A percentile compares a stretch with the other conserved stretches of the same genome.
Conservation (phyloP, 2,329 filamentous ascomycete species). For the Camillea tinctor region DNA sequence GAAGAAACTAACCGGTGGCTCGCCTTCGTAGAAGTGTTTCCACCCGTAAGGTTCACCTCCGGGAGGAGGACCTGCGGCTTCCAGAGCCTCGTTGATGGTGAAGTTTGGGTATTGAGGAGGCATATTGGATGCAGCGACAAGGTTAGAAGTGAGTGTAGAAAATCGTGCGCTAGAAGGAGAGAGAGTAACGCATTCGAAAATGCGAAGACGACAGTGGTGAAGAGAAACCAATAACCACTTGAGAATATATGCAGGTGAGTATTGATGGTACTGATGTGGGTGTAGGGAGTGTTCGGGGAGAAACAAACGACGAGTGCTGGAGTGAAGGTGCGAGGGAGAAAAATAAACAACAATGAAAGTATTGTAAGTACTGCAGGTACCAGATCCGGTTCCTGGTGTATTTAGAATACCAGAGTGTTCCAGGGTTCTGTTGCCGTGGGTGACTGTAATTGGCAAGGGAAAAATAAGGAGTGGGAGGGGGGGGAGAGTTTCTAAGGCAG, state of each 20-base stretch:
- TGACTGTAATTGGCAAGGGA: neutral
- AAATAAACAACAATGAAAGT: neutral
- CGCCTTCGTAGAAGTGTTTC: slow-evolving; percentile 9
- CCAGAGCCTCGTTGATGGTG: slow-evolving; percentile 13
- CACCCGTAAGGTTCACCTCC: neutral
- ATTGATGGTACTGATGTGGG: neutral
- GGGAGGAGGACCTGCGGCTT: slow-evolving; percentile 17
- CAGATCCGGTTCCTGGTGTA: neutral
- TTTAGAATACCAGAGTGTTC: too few relatives aligned
- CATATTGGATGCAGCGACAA: slow-evolving; percentile 6
- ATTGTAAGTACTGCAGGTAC: neutral
- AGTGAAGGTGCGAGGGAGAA: neutral
- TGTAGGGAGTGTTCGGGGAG: neutral
- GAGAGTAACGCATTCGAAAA: neutral
- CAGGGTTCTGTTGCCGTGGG: neutral
- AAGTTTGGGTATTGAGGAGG: slow-evolving; percentile 13
- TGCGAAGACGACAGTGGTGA: neutral
- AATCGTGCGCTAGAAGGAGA: neutral
- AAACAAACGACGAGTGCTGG: neutral
- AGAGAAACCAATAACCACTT: neutral
- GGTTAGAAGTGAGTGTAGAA: neutral
- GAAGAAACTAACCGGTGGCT: slow-evolving; percentile 24
- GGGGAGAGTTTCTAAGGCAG: neutral
- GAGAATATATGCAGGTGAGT: neutral
- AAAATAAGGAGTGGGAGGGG: neutral